Percentiles rank a stretch among this genome's conserved stretches.
Evolutionary conservation across 306 rosid species (phyloP).

Genomic region (Boehmeria nivea): DNA sequence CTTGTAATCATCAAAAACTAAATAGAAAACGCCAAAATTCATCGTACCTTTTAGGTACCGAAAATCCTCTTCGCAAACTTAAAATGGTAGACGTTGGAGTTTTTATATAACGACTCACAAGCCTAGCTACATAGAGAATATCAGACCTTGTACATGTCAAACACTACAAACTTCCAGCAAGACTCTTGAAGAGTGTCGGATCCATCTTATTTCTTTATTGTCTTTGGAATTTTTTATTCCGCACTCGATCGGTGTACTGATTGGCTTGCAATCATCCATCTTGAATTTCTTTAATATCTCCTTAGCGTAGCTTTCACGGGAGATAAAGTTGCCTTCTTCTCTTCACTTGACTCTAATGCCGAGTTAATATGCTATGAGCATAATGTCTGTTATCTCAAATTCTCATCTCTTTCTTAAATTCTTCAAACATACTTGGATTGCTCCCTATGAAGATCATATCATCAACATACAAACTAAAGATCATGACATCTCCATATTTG

Average conservation of each 20-base stretch:
- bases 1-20: too few species aligned
- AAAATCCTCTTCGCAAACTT: neutral
- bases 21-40: neutral
- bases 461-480: too few species aligned
- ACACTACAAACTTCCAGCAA: neutral
- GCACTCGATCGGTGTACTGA: too few species aligned
- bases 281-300: neutral
- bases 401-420: neutral
- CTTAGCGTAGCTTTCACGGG: neutral
- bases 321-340: neutral
- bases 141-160: neutral
- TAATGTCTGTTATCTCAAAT: neutral
- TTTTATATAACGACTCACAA: too few species aligned
- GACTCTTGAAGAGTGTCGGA: neutral
- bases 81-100: neutral
- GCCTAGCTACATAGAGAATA: neutral
- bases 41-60: neutral
- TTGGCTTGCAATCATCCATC: too few species aligned
- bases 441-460: too few species aligned
- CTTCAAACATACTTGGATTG: too few species aligned
- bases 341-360: neutral
- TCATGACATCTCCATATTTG: too few species aligned
- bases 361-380: neutral
- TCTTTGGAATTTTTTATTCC: neutral
- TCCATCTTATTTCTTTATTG: too few species aligned